phyloP scores from a whole-genome alignment of 1,284 basidiomycete genomes.

The Moesziomyces antarcticus region DNA sequence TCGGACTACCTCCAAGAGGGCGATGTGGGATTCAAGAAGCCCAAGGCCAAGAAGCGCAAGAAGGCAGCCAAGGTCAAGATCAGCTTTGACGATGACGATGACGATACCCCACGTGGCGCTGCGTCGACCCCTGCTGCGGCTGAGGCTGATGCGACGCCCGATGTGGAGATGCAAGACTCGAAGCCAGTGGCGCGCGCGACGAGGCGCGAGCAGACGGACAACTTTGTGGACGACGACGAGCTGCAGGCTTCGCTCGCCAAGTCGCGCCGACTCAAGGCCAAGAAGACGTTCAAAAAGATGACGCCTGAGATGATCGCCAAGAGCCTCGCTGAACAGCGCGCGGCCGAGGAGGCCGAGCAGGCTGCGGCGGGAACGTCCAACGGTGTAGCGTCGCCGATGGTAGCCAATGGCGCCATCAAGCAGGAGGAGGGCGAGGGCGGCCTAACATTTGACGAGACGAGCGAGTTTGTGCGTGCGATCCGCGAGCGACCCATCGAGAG shows the following conservation, averaged over 20 bases:
- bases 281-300: slow-evolving; percentile 77
- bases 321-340: slow-evolving; percentile 75
- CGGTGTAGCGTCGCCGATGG: slow-evolving; percentile 5
- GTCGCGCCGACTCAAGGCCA: slow-evolving; percentile 82
- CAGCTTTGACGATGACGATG: slow-evolving; percentile 75
- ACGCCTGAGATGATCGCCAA: slow-evolving; percentile 86
- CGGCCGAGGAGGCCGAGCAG: slow-evolving; percentile 73
- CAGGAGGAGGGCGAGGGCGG: slow-evolving; percentile 27
- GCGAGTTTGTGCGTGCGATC: slow-evolving; percentile 93
- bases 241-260: slow-evolving; percentile 91
- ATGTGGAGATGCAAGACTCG: slow-evolving; percentile 75
- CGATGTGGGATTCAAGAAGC: slow-evolving; percentile 91
- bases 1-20: slow-evolving; percentile 91
- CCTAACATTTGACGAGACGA: slow-evolving; percentile 94
- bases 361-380: slow-evolving; percentile 66
- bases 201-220: slow-evolving; percentile 47
- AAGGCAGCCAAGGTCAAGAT: slow-evolving; percentile 84
- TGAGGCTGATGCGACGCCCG: slow-evolving; percentile 13
- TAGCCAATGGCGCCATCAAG: slow-evolving; percentile 1
- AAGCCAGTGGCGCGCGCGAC: slow-evolving; percentile 10
- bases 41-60: slow-evolving; percentile 81
- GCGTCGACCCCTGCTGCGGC: slow-evolving; percentile 63
- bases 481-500: slow-evolving; percentile 72
- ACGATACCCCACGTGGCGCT: slow-evolving; percentile 10
- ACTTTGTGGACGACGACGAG: slow-evolving; percentile 98